Evolutionary conservation across 495 filamentous ascomycete genomes (phyloP), one percentile per base, ranked within the genome.

Genomic region (Pyronema omphalodes): DNA sequence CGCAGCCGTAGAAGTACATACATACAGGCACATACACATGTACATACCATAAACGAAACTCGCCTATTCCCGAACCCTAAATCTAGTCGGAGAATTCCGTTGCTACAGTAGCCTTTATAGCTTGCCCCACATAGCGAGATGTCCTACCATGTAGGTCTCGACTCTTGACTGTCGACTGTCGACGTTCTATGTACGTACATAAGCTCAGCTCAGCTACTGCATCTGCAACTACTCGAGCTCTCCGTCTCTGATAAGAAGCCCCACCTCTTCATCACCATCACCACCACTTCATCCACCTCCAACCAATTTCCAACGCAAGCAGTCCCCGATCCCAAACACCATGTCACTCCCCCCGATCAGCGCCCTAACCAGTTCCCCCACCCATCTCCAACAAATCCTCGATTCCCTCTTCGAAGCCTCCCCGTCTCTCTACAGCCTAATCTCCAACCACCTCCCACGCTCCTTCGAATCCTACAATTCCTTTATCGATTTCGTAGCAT

Each of bases 321-420:
- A 41, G 15, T 7, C 6, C 39, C 6, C 39, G 15, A 12, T 2
- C 3, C 11, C 3, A 41, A 41, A 41, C n/a, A n/a, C n/a, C n/a
- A 41, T 41, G 39, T 1, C 39, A 15, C 60, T 70, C 17, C 62
- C 68, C 51, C 55, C 68, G 58, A 65, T 87, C 37, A 68, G 75
- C 46, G 63, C 72, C 12, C 72, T 83, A 52, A 67, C 82, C 9
- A 71, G 76, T 15, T 71, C 76, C 14, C 66, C 72, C 29, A 68
- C 76, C 37, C 74, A 78, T 47, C 73, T 76, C 45, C 67, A 73
- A 37, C 7, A 1, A 14, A 72, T 84, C 48, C 81, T 94, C 48
- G 84, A 93, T 68, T 72, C 74, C 6, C 83, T 95, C 47, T 96
- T 95, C 69, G 89, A 96, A 62, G 82, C 89, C 11, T 86, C 80